Conservation (phyloP, 1,284 basidiomycete species). For the Rhodotorula sp. region DNA sequence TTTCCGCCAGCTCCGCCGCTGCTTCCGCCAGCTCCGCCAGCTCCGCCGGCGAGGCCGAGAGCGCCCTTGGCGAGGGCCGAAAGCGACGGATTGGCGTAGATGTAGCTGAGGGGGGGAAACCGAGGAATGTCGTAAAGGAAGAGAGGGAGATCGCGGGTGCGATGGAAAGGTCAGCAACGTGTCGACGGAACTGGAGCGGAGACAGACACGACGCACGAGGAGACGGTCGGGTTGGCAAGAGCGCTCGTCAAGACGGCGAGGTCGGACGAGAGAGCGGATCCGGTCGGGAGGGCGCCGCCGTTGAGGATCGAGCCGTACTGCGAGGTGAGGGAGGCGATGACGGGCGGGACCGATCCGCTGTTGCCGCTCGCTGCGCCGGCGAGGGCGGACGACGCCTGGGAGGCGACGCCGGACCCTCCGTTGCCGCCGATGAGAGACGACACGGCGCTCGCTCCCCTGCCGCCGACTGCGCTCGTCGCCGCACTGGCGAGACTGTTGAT, state of each 20-base stretch:
- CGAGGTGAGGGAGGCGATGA: not conserved
- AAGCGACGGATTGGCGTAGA: conserved; percentile 10
- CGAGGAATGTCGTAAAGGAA: no score
- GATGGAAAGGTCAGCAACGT: not conserved
- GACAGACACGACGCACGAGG: not conserved
- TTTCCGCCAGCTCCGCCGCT: not conserved
- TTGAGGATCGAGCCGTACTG: not conserved
- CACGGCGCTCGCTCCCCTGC: not conserved
- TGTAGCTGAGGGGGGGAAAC: not conserved
- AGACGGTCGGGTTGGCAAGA: conserved; percentile 6
- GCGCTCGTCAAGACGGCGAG: conserved; percentile 3
- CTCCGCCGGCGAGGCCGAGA: not conserved
- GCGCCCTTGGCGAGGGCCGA: conserved; percentile 2
- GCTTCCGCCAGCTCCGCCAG: no score
- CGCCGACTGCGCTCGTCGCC: not conserved
- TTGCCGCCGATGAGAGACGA: not conserved
- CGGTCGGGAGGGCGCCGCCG: not conserved
- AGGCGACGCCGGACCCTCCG: not conserved
- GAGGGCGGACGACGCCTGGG: not conserved
- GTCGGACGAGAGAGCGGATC: conserved; percentile 2
- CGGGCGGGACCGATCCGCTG: not conserved
- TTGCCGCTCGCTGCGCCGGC: not conserved
- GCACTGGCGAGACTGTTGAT: not conserved
- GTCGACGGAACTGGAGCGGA: not conserved
- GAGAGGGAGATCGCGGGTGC: not conserved